These are phyloP conservation scores for Colletotrichum costaricense DNA, from an alignment of 2,329 filamentous ascomycete genomes.

Conservation along the genomic window DNA sequence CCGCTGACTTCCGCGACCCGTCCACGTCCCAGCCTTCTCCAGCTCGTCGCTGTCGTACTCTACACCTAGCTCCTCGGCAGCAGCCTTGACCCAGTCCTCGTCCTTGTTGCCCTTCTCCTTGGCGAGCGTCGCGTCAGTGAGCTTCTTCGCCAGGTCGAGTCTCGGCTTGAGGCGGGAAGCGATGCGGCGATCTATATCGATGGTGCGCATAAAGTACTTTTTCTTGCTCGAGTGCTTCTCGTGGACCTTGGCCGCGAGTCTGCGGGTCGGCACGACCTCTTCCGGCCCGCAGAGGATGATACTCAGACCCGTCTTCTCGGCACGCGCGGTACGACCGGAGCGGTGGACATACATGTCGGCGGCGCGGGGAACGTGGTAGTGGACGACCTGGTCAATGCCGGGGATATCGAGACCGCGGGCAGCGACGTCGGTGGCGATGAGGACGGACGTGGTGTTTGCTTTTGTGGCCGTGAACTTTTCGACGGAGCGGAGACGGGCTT, in stretches of 20 bases:
- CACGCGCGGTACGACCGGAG: constrained; percentile 92
- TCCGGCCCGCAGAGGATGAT: constrained; percentile 92
- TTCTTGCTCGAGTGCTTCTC: constrained; percentile 63
- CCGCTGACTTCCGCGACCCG: constrained; percentile 77
- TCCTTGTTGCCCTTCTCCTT: constrained; percentile 89
- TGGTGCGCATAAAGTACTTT: constrained; percentile 76
- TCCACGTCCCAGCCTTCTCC: constrained; percentile 69
- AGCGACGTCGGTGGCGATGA: constrained; percentile 94
- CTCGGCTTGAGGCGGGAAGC: constrained; percentile 81
- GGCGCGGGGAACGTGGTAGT: constrained; percentile 93
- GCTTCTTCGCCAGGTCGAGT: constrained; percentile 83
- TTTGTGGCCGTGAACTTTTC: constrained; percentile 83
- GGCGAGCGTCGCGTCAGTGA: constrained; percentile 84
- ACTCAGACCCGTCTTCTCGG: constrained; percentile 79
- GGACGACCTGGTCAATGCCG: constrained; percentile 87
- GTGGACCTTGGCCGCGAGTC: constrained; percentile 90
- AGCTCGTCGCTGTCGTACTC: constrained; percentile 94
- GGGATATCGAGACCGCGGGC: constrained; percentile 94
- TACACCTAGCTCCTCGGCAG: constrained; percentile 92
- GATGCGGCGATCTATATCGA: constrained; percentile 86
- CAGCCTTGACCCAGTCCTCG: constrained; percentile 84
- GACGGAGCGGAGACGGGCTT: constrained; percentile 90
- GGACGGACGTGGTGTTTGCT: constrained; percentile 68
- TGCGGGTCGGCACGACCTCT: constrained; percentile 85
- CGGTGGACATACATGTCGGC: constrained; percentile 96